Evolutionary conservation across 768 basidiomycete species (phyloP), one percentile per base, ranked within the genome.

Genomic region (Trametes villosa): DNA sequence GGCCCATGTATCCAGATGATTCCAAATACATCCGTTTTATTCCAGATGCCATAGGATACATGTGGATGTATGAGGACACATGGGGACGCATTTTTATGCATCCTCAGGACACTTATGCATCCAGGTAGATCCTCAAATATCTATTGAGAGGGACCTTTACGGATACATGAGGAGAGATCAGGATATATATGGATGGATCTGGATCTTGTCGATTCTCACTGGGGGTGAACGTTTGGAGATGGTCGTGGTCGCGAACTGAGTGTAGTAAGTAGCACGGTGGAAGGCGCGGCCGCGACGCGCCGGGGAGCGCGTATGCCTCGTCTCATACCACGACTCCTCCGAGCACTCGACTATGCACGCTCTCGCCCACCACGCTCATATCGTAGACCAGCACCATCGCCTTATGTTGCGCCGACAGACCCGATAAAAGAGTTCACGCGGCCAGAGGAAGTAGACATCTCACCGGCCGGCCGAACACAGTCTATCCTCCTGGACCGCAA

Each of bases 251-350:
- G 20, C 20, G 50, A 24, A 20, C 34, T 24, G 42, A 15, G 18
- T 13, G 26, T 24, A 20, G 42, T 20, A n/a, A 5, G 5, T 18
- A 6, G 20, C 15, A 30, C 27, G 20, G 27, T 18, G 15, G 22
- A 22, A 11, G 5, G 54, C 54, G 46, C 55, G 29, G 46, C 46
- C 34, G 45, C 29, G 45, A 46, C 45, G 26, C 34, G 26, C n/a
- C n/a, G n/a, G n/a, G n/a, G n/a, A n/a, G 55, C 55, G 45, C 44
- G 38, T 59, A 91, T 91, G 89, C 83, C 87, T 69, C 88, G 88
- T 65, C 77, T 92, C 69, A 73, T 90, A 58, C 87, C 87, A 42
- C 87, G 89, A 68, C 83, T 91, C 17, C 72, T 85, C 46, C 70
- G 76, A 57, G 69, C 66, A 22, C 70, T 86, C 45, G 68, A 72